Evolutionary conservation across 1,284 basidiomycete species (phyloP).

Genomic region (Mycosarcoma maydis): DNA sequence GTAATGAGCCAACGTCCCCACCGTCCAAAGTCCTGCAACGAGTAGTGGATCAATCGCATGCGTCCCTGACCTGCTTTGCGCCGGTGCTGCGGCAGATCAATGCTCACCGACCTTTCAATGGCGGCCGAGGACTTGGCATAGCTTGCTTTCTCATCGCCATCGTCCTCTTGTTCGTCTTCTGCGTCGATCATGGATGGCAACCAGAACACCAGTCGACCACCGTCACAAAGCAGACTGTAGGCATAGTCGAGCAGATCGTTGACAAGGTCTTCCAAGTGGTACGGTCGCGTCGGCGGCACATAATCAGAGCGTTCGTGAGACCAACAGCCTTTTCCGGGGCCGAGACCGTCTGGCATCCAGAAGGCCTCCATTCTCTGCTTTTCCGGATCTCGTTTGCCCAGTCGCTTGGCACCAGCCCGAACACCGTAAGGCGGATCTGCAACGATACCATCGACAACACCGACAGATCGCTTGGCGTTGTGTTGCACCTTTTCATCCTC

Average conservation of each 20-base stretch:
- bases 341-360: constrained; percentile 63
- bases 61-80: constrained; percentile 38
- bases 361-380: constrained; percentile 64
- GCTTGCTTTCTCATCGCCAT: constrained; percentile 54
- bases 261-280: constrained; percentile 87
- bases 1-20: constrained; percentile 78
- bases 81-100: constrained; percentile 67
- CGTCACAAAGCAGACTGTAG: constrained; percentile 83
- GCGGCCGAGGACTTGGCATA: constrained; percentile 70
- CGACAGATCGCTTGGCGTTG: constrained; percentile 56
- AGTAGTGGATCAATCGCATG: constrained; percentile 75
- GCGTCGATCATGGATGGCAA: constrained; percentile 61
- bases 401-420: constrained; percentile 91
- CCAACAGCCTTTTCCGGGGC: constrained; percentile 39
- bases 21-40: constrained; percentile 90
- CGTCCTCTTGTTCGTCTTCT: constrained; percentile 41
- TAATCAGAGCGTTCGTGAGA: constrained; percentile 66
- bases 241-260: constrained; percentile 83
- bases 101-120: constrained; percentile 72
- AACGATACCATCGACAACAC: constrained; percentile 87
- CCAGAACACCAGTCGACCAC: constrained; percentile 89
- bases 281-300: constrained; percentile 80
- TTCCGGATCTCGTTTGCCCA: constrained; percentile 75
- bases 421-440: constrained; percentile 79
- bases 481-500: background rate